A percentile compares a stretch with the other conserved stretches of the same genome.
Conservation (phyloP, 331 rosid species). For the Malus hybrid region DNA sequence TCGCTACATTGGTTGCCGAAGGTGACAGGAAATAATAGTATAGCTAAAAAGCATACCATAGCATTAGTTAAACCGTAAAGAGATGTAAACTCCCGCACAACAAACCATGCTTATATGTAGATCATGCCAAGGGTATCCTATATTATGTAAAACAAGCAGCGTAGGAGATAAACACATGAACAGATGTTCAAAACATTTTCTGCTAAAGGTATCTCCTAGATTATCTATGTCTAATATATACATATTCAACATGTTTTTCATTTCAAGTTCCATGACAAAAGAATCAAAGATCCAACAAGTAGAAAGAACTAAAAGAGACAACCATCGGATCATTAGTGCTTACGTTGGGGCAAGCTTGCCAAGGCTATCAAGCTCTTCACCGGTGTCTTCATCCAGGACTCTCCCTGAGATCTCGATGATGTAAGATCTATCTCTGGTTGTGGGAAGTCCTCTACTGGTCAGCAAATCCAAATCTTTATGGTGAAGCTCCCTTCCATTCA, state of each 20-base stretch:
- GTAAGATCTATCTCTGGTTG: conserved; percentile 57
- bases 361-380: conserved; percentile 85
- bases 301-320: conserved; percentile 1
- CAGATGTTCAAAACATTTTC: background rate
- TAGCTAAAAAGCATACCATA: too few species aligned
- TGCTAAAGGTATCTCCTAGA: background rate
- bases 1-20: too few species aligned
- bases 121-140: too few species aligned
- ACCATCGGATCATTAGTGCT: conserved; percentile 21
- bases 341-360: conserved; percentile 99
- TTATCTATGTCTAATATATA: background rate
- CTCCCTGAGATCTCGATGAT: conserved; percentile 76
- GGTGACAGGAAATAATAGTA: too few species aligned
- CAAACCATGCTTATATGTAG: too few species aligned
- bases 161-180: too few species aligned
- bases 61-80: too few species aligned
- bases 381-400: conserved; percentile 72
- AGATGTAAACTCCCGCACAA: too few species aligned
- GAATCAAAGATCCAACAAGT: background rate
- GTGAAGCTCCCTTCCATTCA: conserved; percentile 90
- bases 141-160: too few species aligned
- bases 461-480: conserved; percentile 78
- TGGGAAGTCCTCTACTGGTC: conserved; percentile 74
- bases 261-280: background rate
- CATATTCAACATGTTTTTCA: too few species aligned